Percentiles rank a stretch among this genome's conserved stretches.
Evolutionary conservation across 352 stramenopile species (phyloP).

Genomic region (Elongisporangium anandrum): DNA sequence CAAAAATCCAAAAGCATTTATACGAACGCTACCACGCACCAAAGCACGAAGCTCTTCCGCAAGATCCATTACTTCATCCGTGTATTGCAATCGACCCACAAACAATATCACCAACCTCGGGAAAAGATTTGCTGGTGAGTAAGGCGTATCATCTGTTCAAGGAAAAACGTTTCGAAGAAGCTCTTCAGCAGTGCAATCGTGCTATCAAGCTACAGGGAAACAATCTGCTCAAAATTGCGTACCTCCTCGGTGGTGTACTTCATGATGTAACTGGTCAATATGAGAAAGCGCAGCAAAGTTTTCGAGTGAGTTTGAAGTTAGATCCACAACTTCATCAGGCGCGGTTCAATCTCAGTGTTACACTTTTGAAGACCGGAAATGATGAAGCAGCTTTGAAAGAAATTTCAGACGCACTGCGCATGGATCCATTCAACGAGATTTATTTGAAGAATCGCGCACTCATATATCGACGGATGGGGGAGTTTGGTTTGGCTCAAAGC

Average conservation of each 20-base stretch:
- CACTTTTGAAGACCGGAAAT: constrained; percentile 40
- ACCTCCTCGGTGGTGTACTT: constrained; percentile 53
- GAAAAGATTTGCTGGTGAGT: constrained; percentile 31
- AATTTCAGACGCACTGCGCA: constrained; percentile 29
- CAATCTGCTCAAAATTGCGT: constrained; percentile 61
- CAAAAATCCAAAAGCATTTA: constrained; percentile 49
- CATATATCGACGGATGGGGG: constrained; percentile 49
- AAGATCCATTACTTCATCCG: constrained; percentile 62
- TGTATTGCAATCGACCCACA: constrained; percentile 60
- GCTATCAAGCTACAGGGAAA: constrained; percentile 42
- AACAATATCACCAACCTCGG: constrained; percentile 21
- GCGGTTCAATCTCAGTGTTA: constrained; percentile 58
- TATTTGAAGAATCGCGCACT: constrained; percentile 54
- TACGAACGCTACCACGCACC: constrained; percentile 43
- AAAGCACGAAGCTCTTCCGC: constrained; percentile 36
- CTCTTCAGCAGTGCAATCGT: constrained; percentile 46
- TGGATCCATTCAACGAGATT: constrained; percentile 32
- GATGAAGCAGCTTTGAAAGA: constrained; percentile 30
- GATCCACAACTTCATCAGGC: constrained; percentile 58
- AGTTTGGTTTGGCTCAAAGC: constrained; percentile 37
- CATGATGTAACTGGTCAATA: constrained; percentile 46
- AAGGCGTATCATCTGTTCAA: constrained; percentile 58
- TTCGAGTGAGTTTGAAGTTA: constrained; percentile 31
- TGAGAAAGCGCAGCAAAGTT: constrained; percentile 36
- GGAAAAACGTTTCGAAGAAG: constrained; percentile 54